Percentiles rank a stretch among this genome's conserved stretches.
These are phyloP conservation scores for Mortierella claussenii DNA, from an alignment of 192 early-diverging fungal species.

Conservation along the genomic window DNA sequence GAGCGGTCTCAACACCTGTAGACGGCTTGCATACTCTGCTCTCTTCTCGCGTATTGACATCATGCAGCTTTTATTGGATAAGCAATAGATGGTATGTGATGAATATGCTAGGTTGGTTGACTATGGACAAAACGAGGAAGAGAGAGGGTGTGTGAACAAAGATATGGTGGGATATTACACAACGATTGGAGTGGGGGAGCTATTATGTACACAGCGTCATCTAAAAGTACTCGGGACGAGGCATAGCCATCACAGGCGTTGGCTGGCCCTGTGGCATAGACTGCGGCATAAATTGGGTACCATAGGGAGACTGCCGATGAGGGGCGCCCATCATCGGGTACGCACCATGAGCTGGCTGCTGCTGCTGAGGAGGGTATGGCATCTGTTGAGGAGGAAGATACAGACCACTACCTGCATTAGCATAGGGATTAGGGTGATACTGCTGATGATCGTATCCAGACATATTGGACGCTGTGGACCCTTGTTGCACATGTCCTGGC, in stretches of 20 bases:
- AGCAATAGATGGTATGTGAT: no score
- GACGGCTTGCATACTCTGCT: no score
- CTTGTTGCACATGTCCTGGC: slow-evolving; percentile 19
- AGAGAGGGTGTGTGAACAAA: no score
- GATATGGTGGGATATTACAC: no score
- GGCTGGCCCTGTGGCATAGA: background rate
- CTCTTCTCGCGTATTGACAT: no score
- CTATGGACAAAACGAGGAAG: no score
- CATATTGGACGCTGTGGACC: slow-evolving; percentile 24
- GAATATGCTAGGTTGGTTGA: no score
- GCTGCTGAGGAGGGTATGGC: slow-evolving; percentile 11
- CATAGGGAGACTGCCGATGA: slow-evolving; percentile 28
- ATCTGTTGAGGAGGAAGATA: slow-evolving; percentile 16
- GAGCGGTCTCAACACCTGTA: no score
- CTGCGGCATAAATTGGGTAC: slow-evolving; percentile 13
- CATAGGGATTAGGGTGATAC: slow-evolving; percentile 17
- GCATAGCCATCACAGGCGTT: slow-evolving; percentile 40
- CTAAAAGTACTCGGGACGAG: slow-evolving; percentile 46
- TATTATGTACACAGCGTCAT: no score
- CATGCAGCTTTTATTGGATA: no score
- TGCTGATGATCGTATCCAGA: slow-evolving; percentile 17
- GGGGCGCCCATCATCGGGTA: slow-evolving; percentile 28
- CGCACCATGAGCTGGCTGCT: slow-evolving; percentile 2
- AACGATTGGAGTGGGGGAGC: no score
- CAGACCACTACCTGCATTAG: slow-evolving; percentile 8